Evolutionary conservation across 805 yeast genomes (phyloP).

Genomic region (Kuraishia molischiana): DNA sequence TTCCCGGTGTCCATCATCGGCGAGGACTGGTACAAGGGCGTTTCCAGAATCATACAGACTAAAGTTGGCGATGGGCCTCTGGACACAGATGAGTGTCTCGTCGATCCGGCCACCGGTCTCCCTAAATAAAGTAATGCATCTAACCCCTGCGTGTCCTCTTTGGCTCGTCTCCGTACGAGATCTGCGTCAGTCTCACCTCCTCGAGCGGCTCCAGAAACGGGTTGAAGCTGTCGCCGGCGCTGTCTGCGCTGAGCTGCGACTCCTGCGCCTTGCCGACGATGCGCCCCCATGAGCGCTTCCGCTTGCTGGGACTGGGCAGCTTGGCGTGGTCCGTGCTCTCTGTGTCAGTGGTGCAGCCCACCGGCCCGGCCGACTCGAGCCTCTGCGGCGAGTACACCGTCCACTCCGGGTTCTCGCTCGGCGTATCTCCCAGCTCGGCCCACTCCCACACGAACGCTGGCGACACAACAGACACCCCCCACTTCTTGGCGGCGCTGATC

Average conservation of each 20-base stretch:
- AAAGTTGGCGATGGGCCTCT: constrained; percentile 85
- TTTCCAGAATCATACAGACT: constrained; percentile 77
- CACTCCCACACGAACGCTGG: constrained; percentile 45
- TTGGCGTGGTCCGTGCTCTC: constrained; percentile 12
- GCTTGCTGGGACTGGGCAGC: constrained; percentile 46
- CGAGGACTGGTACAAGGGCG: constrained; percentile 52
- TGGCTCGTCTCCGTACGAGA: neutral
- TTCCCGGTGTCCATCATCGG: constrained; percentile 21
- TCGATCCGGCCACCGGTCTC: constrained; percentile 47
- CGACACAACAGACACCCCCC: constrained; percentile 52
- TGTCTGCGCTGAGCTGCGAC: constrained; percentile 17
- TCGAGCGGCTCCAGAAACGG: neutral
- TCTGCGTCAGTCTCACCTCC: neutral
- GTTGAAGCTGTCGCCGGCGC: neutral
- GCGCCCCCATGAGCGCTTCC: constrained; percentile 35
- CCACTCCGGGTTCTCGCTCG: constrained; percentile 3
- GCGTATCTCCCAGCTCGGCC: constrained; percentile 20
- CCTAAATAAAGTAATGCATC: constrained; percentile 30
- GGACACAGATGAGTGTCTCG: constrained; percentile 42
- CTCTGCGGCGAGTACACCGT: neutral
- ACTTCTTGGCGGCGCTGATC: constrained; percentile 45
- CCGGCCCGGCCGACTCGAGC: neutral
- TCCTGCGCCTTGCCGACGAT: constrained; percentile 31
- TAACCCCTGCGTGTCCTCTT: neutral
- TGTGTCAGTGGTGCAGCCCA: neutral